Conservation (phyloP, 305 asterid genomes). For the Withania somnifera region DNA sequence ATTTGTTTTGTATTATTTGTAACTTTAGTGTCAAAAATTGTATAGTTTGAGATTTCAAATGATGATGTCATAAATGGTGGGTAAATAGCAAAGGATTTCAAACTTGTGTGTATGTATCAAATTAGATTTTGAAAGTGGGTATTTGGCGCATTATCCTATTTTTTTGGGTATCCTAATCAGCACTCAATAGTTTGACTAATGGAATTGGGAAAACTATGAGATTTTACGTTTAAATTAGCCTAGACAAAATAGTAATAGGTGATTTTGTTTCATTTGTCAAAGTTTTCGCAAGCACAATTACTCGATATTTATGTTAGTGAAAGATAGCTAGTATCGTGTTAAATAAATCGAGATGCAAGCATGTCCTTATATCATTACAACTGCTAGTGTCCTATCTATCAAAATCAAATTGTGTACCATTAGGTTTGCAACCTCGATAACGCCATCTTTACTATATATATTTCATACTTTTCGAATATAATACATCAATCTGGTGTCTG, state of each 20-base stretch:
- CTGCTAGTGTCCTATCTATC: not conserved
- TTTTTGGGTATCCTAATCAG: not conserved
- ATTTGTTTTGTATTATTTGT: too few species aligned
- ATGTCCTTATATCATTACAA: not conserved
- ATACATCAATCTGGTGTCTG: not conserved
- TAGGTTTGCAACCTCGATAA: not conserved
- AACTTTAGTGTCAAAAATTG: too few species aligned
- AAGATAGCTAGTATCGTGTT: not conserved
- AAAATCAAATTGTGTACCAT: not conserved
- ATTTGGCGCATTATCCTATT: too few species aligned
- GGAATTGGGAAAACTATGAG: not conserved
- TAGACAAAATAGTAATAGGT: not conserved
- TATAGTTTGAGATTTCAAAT: too few species aligned
- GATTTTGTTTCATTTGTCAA: not conserved
- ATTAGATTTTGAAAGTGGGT: too few species aligned
- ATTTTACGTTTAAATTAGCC: not conserved
- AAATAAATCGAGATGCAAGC: not conserved
- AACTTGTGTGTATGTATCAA: too few species aligned
- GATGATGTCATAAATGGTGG: too few species aligned
- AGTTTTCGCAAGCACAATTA: not conserved
- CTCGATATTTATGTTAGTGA: not conserved
- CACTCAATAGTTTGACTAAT: not conserved
- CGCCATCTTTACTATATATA: not conserved
- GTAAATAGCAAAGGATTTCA: too few species aligned
- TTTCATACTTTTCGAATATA: not conserved